Percentiles rank a stretch among this genome's conserved stretches.
Evolutionary conservation across 257 asterid genomes (phyloP).

Genomic region (Oldenlandia corymbosa): DNA sequence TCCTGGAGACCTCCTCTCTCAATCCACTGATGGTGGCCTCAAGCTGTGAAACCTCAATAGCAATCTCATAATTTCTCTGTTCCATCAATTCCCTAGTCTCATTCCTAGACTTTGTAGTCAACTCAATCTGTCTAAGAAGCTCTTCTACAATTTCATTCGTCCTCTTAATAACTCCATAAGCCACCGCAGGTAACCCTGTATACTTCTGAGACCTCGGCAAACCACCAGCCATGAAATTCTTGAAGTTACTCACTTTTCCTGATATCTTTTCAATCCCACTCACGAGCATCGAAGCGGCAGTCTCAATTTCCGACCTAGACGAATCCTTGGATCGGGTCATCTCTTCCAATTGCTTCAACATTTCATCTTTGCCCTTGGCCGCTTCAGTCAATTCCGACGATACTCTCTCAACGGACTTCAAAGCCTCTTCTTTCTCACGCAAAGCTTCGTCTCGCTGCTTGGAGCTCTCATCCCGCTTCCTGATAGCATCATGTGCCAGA

Average conservation of each 20-base stretch:
- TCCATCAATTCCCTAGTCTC: slow-evolving; percentile 80
- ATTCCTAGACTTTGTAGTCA: slow-evolving; percentile 54
- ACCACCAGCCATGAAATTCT: slow-evolving; percentile 69
- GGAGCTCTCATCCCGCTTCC: slow-evolving; percentile 76
- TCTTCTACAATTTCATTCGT: slow-evolving; percentile 91
- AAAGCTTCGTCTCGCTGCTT: slow-evolving; percentile 76
- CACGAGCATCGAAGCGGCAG: slow-evolving; percentile 81
- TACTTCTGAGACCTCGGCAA: slow-evolving; percentile 86
- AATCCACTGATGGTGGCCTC: slow-evolving; percentile 72
- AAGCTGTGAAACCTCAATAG: slow-evolving; percentile 90
- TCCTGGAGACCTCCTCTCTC: slow-evolving; percentile 67
- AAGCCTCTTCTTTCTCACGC: slow-evolving; percentile 63
- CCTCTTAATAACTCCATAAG: slow-evolving; percentile 89
- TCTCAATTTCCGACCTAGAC: slow-evolving; percentile 64
- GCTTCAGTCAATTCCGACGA: slow-evolving; percentile 41
- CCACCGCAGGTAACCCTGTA: slow-evolving; percentile 83
- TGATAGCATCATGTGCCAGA: slow-evolving; percentile 83
- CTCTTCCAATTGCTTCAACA: slow-evolving; percentile 59
- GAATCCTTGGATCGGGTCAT: slow-evolving; percentile 47
- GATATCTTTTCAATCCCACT: slow-evolving; percentile 91
- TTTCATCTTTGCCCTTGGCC: slow-evolving; percentile 46
- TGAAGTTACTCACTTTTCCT: slow-evolving; percentile 61
- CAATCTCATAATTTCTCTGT: slow-evolving; percentile 94
- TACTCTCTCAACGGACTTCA: slow-evolving; percentile 38
- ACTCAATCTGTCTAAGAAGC: slow-evolving; percentile 67